Conservation (phyloP, 164 flowering plant genomes). For the Vitis rupestris region DNA sequence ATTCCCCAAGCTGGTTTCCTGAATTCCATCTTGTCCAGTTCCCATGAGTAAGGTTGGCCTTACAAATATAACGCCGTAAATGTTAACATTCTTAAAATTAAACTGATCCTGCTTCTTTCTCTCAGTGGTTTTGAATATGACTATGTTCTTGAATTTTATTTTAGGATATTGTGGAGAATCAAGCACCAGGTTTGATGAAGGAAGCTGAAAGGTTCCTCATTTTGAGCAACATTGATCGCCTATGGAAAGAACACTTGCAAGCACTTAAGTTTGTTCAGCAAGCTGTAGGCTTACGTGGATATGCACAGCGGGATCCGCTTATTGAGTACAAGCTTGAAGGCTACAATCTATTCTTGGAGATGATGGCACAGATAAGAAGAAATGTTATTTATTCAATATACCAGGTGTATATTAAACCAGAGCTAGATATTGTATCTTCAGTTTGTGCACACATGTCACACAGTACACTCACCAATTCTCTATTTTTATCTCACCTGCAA, state of each 20-base stretch:
- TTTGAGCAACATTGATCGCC: slow-evolving; percentile 88
- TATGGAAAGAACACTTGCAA: slow-evolving; percentile 99
- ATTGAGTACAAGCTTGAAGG: slow-evolving; percentile 99
- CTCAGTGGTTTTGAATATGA: background rate
- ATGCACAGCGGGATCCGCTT: slow-evolving; percentile 97
- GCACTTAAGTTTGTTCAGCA: slow-evolving; percentile 96
- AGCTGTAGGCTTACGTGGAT: slow-evolving; percentile 97
- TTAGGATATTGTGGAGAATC: slow-evolving; percentile 83
- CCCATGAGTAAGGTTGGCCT: background rate
- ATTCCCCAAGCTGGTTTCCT: background rate
- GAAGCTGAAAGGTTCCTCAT: slow-evolving; percentile 94
- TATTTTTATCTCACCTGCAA: background rate
- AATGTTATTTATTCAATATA: slow-evolving; percentile 94
- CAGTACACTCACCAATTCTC: background rate
- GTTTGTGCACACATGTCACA: no score
- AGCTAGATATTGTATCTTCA: background rate
- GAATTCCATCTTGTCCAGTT: background rate
- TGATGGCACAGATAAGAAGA: slow-evolving; percentile 98
- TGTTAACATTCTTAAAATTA: background rate
- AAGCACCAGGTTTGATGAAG: slow-evolving; percentile 92
- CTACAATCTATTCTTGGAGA: slow-evolving; percentile 89
- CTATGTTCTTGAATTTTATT: background rate
- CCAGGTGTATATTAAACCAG: slow-evolving; percentile 57
- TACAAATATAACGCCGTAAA: background rate
- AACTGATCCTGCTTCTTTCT: background rate